phyloP scores from a whole-genome alignment of 1,284 basidiomycete genomes.

The Omphalotus olearius region DNA sequence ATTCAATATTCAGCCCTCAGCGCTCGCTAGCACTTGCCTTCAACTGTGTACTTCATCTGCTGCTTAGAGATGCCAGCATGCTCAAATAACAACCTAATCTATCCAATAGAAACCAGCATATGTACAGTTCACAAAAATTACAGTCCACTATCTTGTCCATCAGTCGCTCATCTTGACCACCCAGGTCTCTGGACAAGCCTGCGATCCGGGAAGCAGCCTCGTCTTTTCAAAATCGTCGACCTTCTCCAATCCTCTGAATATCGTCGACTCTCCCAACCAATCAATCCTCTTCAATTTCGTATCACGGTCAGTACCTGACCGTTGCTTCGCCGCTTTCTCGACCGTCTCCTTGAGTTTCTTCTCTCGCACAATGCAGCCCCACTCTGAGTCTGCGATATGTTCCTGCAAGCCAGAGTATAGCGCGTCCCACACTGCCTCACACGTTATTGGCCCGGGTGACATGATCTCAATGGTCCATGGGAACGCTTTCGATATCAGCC shows the following conservation, averaged over 20 bases:
- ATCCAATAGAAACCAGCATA: too few species aligned
- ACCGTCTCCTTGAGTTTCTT: slow-evolving; percentile 30
- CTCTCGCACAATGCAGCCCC: slow-evolving; percentile 44
- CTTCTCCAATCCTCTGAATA: slow-evolving; percentile 55
- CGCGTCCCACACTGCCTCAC: slow-evolving; percentile 48
- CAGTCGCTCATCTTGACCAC: slow-evolving; percentile 23
- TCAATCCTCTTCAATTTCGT: slow-evolving; percentile 49
- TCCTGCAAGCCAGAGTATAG: slow-evolving; percentile 44
- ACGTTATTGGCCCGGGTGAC: slow-evolving; percentile 38
- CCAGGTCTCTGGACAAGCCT: slow-evolving; percentile 32
- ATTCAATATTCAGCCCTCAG: too few species aligned
- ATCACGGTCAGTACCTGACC: slow-evolving; percentile 21
- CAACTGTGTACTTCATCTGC: too few species aligned
- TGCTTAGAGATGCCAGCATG: too few species aligned
- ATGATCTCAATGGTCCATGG: slow-evolving; percentile 57
- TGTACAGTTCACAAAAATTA: too few species aligned
- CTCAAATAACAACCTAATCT: too few species aligned
- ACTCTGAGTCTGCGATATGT: slow-evolving; percentile 54
- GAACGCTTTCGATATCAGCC: slow-evolving; percentile 51
- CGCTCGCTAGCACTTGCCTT: too few species aligned
- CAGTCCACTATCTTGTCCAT: not conserved
- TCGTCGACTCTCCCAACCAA: slow-evolving; percentile 47
- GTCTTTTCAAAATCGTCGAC: slow-evolving; percentile 49
- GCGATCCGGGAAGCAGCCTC: slow-evolving; percentile 39
- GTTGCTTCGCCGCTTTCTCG: slow-evolving; percentile 31